Percentiles rank a stretch among this genome's conserved stretches.
Evolutionary conservation across 768 basidiomycete species (phyloP).

Genomic region (Holtermanniella nyarrowii): DNA sequence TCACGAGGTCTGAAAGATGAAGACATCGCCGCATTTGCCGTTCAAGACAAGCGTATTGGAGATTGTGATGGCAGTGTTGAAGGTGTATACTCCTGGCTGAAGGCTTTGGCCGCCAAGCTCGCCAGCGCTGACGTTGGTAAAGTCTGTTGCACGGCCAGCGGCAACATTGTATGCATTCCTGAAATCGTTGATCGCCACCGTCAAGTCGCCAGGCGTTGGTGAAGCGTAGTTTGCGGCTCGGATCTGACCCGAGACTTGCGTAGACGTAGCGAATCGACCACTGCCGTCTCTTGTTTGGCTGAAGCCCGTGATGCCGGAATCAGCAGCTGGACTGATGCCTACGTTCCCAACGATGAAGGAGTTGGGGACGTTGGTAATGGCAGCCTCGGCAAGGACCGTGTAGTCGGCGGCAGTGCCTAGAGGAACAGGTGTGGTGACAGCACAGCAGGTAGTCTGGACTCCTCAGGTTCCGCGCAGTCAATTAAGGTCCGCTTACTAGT

Average conservation of each 20-base stretch:
- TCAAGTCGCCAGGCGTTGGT: slow-evolving; percentile 5
- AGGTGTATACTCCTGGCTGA: slow-evolving; percentile 13
- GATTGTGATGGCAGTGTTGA: slow-evolving; percentile 8
- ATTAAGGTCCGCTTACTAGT: too few species aligned
- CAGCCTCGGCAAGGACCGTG: slow-evolving; percentile 12
- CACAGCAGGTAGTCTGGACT: too few species aligned
- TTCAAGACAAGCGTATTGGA: slow-evolving; percentile 3
- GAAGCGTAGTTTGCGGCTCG: slow-evolving; percentile 6
- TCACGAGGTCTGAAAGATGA: slow-evolving; percentile 17
- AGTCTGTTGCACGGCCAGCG: slow-evolving; percentile 1
- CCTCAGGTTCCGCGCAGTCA: too few species aligned
- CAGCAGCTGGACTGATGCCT: slow-evolving; percentile 10
- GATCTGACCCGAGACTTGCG: slow-evolving; percentile 9
- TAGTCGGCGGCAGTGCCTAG: slow-evolving; percentile 12
- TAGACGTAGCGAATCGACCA: slow-evolving; percentile 6
- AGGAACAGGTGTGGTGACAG: too few species aligned
- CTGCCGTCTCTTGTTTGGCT: neutral
- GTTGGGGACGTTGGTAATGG: slow-evolving; percentile 10
- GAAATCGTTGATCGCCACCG: slow-evolving; percentile 9
- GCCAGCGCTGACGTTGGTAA: slow-evolving; percentile 4
- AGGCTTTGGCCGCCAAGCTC: slow-evolving; percentile 10
- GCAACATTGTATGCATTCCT: slow-evolving; percentile 11
- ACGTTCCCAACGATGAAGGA: slow-evolving; percentile 14
- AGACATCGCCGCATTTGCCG: slow-evolving; percentile 10
- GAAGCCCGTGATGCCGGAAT: slow-evolving; percentile 8